Evolutionary conservation across 306 rosid genomes (phyloP).

Genomic region (Lathyrus oleraceus): DNA sequence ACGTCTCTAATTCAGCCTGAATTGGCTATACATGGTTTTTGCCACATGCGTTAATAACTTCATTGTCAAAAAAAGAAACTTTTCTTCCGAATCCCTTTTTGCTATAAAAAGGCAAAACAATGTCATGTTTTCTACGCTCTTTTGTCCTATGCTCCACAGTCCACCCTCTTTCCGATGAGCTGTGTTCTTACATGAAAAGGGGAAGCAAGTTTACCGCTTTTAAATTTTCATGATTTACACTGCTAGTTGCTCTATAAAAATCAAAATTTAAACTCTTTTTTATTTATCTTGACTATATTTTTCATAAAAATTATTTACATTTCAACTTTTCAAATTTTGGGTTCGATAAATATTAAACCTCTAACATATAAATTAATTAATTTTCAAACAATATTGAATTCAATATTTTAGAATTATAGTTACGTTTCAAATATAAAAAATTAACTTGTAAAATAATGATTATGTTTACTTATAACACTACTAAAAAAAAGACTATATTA

Average conservation of each 20-base stretch:
- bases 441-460: too few species aligned
- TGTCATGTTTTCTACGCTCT: not conserved
- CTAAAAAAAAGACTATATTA: too few species aligned
- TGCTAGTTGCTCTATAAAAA: not conserved
- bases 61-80: not conserved
- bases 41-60: constrained; percentile 21
- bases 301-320: not conserved
- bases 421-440: too few species aligned
- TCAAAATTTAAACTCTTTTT: not conserved
- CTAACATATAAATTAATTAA: too few species aligned
- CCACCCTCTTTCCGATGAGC: not conserved
- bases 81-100: not conserved
- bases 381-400: too few species aligned
- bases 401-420: too few species aligned
- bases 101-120: not conserved
- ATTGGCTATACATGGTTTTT: not conserved
- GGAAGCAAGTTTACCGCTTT: not conserved
- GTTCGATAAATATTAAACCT: too few species aligned
- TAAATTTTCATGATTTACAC: not conserved
- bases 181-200: not conserved
- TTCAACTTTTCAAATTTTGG: not conserved
- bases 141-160: not conserved
- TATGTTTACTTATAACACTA: too few species aligned
- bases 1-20: not conserved
- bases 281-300: not conserved